phyloP scores from a whole-genome alignment of 371 early-diverging fungal genomes.

The Fennellomyces sp. region DNA sequence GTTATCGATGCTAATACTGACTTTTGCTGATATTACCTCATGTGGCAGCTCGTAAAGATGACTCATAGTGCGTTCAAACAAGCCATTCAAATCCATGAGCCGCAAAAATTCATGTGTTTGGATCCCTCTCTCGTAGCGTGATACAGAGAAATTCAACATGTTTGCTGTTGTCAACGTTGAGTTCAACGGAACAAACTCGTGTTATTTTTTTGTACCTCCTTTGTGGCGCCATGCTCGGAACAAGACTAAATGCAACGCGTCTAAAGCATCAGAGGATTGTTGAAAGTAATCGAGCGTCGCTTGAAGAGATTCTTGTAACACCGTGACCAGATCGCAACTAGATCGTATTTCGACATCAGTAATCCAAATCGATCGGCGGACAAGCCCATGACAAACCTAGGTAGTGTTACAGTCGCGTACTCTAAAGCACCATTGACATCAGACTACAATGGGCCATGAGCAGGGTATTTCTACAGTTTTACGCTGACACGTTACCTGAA shows the following conservation, averaged over 20 bases:
- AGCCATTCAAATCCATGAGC: slow-evolving; percentile 1
- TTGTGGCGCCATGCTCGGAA: slow-evolving; percentile 22
- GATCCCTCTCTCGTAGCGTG: slow-evolving; percentile 23
- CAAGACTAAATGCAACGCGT: slow-evolving; percentile 17
- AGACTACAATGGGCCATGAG: no score
- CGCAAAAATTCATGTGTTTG: slow-evolving; percentile 11
- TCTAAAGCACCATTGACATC: slow-evolving; percentile 27
- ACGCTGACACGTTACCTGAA: no score
- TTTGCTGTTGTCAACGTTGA: neutral
- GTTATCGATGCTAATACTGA: no score
- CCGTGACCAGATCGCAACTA: neutral
- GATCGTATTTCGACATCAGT: neutral
- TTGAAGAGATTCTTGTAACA: neutral
- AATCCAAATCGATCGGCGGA: neutral
- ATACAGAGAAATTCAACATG: slow-evolving; percentile 19
- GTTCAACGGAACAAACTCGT: neutral
- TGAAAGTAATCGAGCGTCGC: slow-evolving; percentile 17
- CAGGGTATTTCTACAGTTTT: no score
- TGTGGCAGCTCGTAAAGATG: slow-evolving; percentile 9
- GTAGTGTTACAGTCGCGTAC: neutral
- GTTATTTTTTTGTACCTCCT: slow-evolving; percentile 15
- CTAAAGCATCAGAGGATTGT: neutral
- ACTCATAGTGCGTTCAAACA: slow-evolving; percentile 4
- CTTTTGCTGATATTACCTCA: slow-evolving; percentile 6
- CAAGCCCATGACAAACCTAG: neutral